phyloP scores from a whole-genome alignment of 805 yeast species.

The Saturnispora mendoncae region DNA sequence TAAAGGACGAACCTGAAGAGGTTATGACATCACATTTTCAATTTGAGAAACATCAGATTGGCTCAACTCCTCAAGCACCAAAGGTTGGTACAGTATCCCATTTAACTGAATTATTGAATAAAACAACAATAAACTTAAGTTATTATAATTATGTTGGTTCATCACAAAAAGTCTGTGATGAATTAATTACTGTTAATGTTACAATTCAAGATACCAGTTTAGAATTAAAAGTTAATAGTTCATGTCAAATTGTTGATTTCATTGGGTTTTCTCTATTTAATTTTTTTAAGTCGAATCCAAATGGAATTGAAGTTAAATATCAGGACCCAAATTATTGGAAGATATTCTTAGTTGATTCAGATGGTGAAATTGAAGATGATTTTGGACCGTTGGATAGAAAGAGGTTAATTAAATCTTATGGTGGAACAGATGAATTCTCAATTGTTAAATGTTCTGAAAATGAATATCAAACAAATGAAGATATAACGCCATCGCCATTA shows the following conservation, averaged over 20 bases:
- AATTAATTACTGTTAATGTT: conserved; percentile 14
- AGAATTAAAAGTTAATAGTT: conserved; percentile 24
- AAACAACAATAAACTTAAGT: conserved; percentile 36
- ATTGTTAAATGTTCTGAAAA: conserved; percentile 50
- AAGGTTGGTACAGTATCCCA: conserved; percentile 13
- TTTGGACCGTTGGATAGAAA: conserved; percentile 80
- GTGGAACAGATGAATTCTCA: conserved; percentile 68
- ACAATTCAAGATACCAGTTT: conserved; percentile 16
- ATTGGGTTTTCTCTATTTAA: conserved; percentile 44
- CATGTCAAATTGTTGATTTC: conserved; percentile 42
- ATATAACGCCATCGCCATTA: conserved; percentile 41
- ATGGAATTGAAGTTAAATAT: conserved; percentile 9
- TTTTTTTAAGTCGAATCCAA: conserved; percentile 17
- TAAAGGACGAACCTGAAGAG: too few relatives aligned
- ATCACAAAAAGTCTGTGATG: conserved; percentile 11
- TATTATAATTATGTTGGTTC: conserved; percentile 26
- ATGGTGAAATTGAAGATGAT: conserved; percentile 86
- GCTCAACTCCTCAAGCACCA: too few relatives aligned
- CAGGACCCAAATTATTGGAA: conserved; percentile 65
- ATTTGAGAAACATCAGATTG: too few relatives aligned
- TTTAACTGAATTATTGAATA: conserved; percentile 37
- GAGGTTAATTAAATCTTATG: conserved; percentile 57
- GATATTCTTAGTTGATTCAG: conserved; percentile 81
- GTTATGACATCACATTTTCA: too few relatives aligned
- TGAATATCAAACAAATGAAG: conserved; percentile 40